Conservation (phyloP, 306 rosid genomes). For the Arachis hypogaea region DNA sequence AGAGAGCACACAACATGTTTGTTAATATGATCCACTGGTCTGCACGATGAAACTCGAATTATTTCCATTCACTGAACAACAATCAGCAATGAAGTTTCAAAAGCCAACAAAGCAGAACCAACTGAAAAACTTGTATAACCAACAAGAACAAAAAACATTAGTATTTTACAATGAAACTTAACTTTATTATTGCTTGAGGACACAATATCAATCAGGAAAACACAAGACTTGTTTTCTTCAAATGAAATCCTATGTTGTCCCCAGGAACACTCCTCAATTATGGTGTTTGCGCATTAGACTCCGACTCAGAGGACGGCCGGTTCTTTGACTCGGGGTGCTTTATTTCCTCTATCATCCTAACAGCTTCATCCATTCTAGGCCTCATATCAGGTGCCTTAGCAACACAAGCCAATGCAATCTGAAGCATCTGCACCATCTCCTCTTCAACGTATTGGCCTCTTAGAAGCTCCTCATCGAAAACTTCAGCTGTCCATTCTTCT, state of each 20-base stretch:
- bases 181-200: slow-evolving; percentile 36
- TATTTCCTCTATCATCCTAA: slow-evolving; percentile 68
- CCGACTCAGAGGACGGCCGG: slow-evolving; percentile 68
- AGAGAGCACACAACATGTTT: slow-evolving; percentile 1
- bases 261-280: slow-evolving; percentile 13
- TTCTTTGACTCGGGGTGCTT: slow-evolving; percentile 56
- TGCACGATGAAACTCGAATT: slow-evolving; percentile 35
- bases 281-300: slow-evolving; percentile 61
- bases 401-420: slow-evolving; percentile 70
- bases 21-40: not conserved
- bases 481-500: slow-evolving; percentile 93
- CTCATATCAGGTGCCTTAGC: slow-evolving; percentile 64
- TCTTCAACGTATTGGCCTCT: slow-evolving; percentile 66
- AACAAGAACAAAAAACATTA: slow-evolving; percentile 38
- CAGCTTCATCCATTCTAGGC: slow-evolving; percentile 66
- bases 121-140: slow-evolving; percentile 34
- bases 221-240: not conserved
- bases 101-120: slow-evolving; percentile 13
- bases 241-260: not conserved
- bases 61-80: slow-evolving; percentile 40
- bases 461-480: slow-evolving; percentile 74
- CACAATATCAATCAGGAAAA: not conserved
- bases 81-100: slow-evolving; percentile 37
- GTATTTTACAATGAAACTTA: slow-evolving; percentile 36
- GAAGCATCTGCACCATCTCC: slow-evolving; percentile 89